phyloP scores from a whole-genome alignment of 768 basidiomycete genomes.

The Amanita rubescens region DNA sequence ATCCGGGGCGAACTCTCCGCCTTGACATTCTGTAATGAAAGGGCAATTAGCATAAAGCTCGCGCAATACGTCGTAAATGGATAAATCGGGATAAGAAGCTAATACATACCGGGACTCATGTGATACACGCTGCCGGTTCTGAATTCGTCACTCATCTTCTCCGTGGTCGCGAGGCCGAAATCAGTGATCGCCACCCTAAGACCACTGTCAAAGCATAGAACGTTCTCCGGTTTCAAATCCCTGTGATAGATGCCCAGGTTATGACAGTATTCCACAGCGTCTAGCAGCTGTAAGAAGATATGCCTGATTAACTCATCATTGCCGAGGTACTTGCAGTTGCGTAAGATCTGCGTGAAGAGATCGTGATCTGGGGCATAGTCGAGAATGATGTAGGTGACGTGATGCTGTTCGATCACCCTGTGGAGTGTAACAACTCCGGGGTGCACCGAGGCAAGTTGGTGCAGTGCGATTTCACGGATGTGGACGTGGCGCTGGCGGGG shows the following conservation, averaged over 20 bases:
- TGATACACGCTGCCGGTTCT: conserved; percentile 95
- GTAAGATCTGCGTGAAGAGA: conserved; percentile 90
- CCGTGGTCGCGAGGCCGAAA: conserved; percentile 91
- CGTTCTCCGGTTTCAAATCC: conserved; percentile 96
- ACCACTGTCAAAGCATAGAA: conserved; percentile 82
- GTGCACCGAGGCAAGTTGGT: conserved; percentile 71
- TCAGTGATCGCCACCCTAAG: conserved; percentile 85
- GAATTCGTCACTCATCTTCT: conserved; percentile 83
- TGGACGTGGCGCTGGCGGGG: conserved; percentile 74
- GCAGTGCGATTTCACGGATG: conserved; percentile 87
- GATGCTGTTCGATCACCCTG: conserved; percentile 80
- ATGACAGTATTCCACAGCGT: conserved; percentile 94
- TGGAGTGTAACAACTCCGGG: conserved; percentile 88
- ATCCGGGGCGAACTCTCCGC: conserved; percentile 65
- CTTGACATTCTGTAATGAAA: conserved; percentile 73
- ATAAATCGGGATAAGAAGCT: not conserved
- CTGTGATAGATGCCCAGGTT: conserved; percentile 92
- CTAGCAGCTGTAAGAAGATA: conserved; percentile 91
- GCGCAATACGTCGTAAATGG: not conserved
- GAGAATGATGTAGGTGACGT: conserved; percentile 88
- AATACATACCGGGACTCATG: conserved; percentile 82
- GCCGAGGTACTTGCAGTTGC: conserved; percentile 78
- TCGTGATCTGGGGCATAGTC: conserved; percentile 93
- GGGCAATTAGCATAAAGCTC: not conserved
- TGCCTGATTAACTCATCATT: conserved; percentile 83